phyloP scores from a whole-genome alignment of 257 asterid genomes.

The Fraxinus excelsior region DNA sequence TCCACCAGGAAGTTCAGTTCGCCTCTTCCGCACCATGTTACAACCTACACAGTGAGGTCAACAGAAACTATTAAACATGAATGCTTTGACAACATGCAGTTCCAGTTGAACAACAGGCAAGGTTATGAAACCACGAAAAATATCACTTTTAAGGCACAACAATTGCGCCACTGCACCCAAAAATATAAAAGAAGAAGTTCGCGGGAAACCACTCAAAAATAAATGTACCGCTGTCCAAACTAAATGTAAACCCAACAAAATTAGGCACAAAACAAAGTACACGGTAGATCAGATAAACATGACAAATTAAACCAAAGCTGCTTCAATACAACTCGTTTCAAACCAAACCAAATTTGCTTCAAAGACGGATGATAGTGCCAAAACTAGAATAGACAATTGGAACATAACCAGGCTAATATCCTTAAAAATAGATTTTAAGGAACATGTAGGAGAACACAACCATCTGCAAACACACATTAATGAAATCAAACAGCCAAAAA shows the following conservation, averaged over 20 bases:
- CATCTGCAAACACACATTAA: too few relatives aligned
- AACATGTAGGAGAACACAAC: too few relatives aligned
- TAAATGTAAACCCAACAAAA: not conserved
- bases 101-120: not conserved
- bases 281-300: not conserved
- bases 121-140: not conserved
- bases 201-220: not conserved
- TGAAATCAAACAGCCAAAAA: not conserved
- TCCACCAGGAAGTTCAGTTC: slow-evolving; percentile 64
- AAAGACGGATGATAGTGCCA: too few relatives aligned
- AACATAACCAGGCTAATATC: too few relatives aligned
- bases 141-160: not conserved
- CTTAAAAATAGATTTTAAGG: too few relatives aligned
- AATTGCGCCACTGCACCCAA: not conserved
- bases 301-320: not conserved
- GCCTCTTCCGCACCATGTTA: slow-evolving; percentile 75
- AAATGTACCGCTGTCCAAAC: not conserved
- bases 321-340: too few relatives aligned
- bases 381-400: too few relatives aligned
- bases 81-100: not conserved
- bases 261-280: not conserved
- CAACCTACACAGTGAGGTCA: not conserved
- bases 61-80: not conserved
- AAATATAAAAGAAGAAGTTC: too few relatives aligned
- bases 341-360: too few relatives aligned